Conservation (phyloP, 1,284 basidiomycete genomes). For the Rhodotorula sp. region DNA sequence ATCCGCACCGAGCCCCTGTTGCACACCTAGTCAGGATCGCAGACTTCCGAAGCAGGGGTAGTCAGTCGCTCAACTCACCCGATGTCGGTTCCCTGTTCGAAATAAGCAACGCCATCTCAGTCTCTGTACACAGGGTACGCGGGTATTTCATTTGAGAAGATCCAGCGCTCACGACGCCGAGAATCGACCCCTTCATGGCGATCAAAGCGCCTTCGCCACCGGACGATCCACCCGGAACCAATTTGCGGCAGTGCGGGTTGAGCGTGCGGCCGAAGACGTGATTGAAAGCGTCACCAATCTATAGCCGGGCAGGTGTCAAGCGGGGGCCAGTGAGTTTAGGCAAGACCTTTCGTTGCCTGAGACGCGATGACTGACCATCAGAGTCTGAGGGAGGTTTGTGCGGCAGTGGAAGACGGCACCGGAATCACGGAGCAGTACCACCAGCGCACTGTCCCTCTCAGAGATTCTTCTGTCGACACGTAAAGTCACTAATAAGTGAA, state of each 20-base stretch:
- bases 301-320: too few species aligned
- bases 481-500: too few species aligned
- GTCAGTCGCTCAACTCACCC: neutral
- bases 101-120: too few species aligned
- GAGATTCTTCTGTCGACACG: constrained; percentile 11
- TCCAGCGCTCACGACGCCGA: constrained; percentile 57
- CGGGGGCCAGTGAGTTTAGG: neutral
- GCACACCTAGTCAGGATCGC: neutral
- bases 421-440: neutral
- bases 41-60: neutral
- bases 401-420: constrained; percentile 21
- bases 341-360: neutral
- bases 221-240: constrained; percentile 55
- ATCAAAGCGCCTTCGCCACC: constrained; percentile 60
- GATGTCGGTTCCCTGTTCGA: constrained; percentile 49
- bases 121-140: neutral
- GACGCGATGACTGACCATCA: constrained; percentile 46
- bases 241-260: constrained; percentile 56
- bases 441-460: neutral
- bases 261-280: constrained; percentile 45
- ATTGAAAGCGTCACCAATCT: constrained; percentile 39
- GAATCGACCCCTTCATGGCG: constrained; percentile 58
- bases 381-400: constrained; percentile 27
- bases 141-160: too few species aligned
- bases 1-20: constrained; percentile 42